Evolutionary conservation across 495 filamentous ascomycete species (phyloP).

Genomic region (Penicillium manginii): DNA sequence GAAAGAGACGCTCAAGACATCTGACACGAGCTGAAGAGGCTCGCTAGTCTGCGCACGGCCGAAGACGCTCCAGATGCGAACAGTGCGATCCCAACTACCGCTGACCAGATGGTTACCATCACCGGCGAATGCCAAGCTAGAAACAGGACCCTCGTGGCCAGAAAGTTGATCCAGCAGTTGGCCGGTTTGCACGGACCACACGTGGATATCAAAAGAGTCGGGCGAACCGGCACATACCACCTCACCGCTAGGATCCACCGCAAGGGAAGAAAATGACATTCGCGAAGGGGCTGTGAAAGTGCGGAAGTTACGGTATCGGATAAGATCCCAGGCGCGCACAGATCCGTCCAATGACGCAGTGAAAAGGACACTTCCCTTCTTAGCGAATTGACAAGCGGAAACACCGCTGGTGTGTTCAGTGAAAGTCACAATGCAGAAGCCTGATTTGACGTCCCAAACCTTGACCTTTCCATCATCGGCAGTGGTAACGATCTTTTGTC

Average conservation of each 20-base stretch:
- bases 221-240: conserved; percentile 93
- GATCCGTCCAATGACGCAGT: conserved; percentile 94
- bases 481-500: conserved; percentile 86
- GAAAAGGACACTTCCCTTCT: conserved; percentile 91
- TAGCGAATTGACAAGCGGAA: conserved; percentile 93
- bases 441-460: conserved; percentile 94
- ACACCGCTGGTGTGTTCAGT: conserved; percentile 95
- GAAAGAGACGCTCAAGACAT: conserved; percentile 85
- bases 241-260: conserved; percentile 96
- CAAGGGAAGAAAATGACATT: conserved; percentile 87
- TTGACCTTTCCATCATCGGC: conserved; percentile 98
- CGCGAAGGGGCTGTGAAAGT: conserved; percentile 93
- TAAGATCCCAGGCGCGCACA: conserved; percentile 92
- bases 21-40: conserved; percentile 85
- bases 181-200: conserved; percentile 98
- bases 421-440: conserved; percentile 97
- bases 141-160: conserved; percentile 92
- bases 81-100: conserved; percentile 94
- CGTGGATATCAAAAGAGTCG: conserved; percentile 94
- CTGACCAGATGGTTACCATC: conserved; percentile 82
- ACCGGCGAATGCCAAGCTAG: conserved; percentile 82
- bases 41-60: conserved; percentile 91
- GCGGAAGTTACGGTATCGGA: conserved; percentile 94
- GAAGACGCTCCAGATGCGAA: conserved; percentile 94
- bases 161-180: conserved; percentile 89